Percentiles rank a stretch among this genome's conserved stretches.
Conservation (phyloP, 306 rosid species). For the Ammopiptanthus mongolicus region DNA sequence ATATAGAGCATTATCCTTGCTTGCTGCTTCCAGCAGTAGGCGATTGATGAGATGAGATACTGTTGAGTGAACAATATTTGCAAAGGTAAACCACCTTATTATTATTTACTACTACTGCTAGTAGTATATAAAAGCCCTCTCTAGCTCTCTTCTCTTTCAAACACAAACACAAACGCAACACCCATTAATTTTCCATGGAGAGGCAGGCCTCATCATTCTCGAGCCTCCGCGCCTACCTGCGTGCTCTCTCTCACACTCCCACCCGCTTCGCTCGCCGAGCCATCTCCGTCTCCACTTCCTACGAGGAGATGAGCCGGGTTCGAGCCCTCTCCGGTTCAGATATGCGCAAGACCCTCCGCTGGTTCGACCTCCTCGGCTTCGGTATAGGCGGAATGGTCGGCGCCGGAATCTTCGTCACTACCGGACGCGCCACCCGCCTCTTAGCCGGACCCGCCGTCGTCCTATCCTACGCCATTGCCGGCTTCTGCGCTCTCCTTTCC, state of each 20-base stretch:
- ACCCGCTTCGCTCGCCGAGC: conserved; percentile 70
- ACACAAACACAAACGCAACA: neutral
- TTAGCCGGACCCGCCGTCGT: conserved; percentile 75
- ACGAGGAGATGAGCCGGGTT: conserved; percentile 55
- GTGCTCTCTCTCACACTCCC: conserved; percentile 58
- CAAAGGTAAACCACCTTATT: neutral
- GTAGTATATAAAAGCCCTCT: neutral
- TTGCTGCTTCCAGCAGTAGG: too few relatives aligned
- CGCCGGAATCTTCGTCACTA: conserved; percentile 84
- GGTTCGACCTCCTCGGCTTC: conserved; percentile 70
- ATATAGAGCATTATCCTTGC: too few relatives aligned
- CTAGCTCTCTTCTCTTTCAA: neutral
- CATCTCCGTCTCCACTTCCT: conserved; percentile 62
- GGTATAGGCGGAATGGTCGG: conserved; percentile 98
- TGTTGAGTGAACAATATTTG: too few relatives aligned
- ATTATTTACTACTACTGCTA: too few relatives aligned
- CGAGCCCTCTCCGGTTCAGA: conserved; percentile 58
- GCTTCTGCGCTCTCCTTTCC: conserved; percentile 85
- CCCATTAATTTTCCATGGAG: conserved; percentile 29
- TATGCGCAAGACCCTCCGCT: conserved; percentile 71
- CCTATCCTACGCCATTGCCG: conserved; percentile 92
- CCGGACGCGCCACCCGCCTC: conserved; percentile 55
- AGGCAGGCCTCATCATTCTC: conserved; percentile 61
- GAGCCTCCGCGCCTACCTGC: conserved; percentile 51
- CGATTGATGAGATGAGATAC: too few relatives aligned